Conservation (phyloP, 495 filamentous ascomycete species). For the Podospora comata region DNA sequence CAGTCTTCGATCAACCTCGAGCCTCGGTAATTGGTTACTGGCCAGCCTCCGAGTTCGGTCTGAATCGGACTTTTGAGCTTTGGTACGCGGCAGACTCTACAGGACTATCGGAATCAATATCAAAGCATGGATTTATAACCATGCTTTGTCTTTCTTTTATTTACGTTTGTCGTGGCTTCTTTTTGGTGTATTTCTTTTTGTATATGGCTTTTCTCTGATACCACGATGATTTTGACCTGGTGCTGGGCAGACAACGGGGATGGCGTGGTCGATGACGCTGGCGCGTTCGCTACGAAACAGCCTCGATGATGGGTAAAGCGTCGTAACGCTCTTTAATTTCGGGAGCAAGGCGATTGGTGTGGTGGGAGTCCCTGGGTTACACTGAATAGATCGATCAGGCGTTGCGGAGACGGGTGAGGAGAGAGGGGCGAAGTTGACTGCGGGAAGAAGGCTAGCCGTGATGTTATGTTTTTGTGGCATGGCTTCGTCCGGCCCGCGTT, state of each 20-base stretch:
- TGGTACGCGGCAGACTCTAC: background rate
- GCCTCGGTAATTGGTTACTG: no score
- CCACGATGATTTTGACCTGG: conserved; percentile 1
- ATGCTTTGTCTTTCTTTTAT: conserved; percentile 3
- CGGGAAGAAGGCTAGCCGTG: background rate
- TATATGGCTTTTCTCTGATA: conserved; percentile 9
- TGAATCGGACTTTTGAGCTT: no score
- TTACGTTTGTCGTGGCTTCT: background rate
- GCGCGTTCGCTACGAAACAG: background rate
- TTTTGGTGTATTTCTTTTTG: conserved; percentile 6
- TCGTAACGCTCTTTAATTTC: background rate
- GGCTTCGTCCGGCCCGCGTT: background rate
- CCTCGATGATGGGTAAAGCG: background rate
- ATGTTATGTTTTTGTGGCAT: background rate
- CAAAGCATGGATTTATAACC: background rate
- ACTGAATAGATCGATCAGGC: background rate
- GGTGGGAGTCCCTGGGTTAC: background rate
- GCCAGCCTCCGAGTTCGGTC: no score
- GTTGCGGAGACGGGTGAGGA: background rate
- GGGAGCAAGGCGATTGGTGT: background rate
- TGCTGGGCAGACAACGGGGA: background rate
- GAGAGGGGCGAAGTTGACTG: background rate
- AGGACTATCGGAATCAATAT: background rate
- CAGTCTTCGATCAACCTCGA: background rate
- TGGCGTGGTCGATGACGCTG: background rate